Percentiles rank a stretch among this genome's conserved stretches.
phyloP scores from a whole-genome alignment of 1,284 basidiomycete species.

The Fistulinella staudtii region DNA sequence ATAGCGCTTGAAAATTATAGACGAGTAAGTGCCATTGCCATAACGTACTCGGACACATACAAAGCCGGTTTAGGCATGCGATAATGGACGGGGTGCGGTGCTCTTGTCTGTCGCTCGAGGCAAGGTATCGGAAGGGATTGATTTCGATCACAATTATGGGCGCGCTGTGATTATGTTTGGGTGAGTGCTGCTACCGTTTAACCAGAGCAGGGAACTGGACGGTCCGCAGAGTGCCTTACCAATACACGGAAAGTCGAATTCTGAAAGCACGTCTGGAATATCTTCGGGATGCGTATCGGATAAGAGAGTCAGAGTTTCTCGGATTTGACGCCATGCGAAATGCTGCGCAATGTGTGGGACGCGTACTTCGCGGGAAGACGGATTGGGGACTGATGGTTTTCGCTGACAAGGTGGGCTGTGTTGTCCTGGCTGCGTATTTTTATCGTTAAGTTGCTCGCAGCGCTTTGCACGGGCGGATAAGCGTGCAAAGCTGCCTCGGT shows the following conservation, averaged over 20 bases:
- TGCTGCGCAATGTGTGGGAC: slow-evolving; percentile 98
- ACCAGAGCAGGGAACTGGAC: slow-evolving; percentile 1
- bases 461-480: slow-evolving; percentile 97
- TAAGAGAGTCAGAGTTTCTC: slow-evolving; percentile 97
- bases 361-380: slow-evolving; percentile 96
- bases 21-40: slow-evolving; percentile 54
- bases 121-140: slow-evolving; percentile 99
- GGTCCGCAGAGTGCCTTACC: slow-evolving; percentile 81
- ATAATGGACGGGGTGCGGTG: slow-evolving; percentile 97
- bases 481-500: slow-evolving; percentile 93
- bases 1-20: slow-evolving; percentile 98
- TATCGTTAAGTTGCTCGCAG: slow-evolving; percentile 41
- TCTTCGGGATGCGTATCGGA: slow-evolving; percentile 96
- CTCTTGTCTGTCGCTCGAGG: slow-evolving; percentile 96
- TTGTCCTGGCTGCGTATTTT: background rate
- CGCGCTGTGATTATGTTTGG: slow-evolving; percentile 99
- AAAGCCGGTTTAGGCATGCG: slow-evolving; percentile 71
- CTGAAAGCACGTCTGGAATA: slow-evolving; percentile 97
- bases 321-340: slow-evolving; percentile 99
- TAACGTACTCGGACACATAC: background rate
- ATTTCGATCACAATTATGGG: slow-evolving; percentile 99
- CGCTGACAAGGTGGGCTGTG: slow-evolving; percentile 81
- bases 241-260: slow-evolving; percentile 98
- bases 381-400: slow-evolving; percentile 99
- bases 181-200: slow-evolving; percentile 42